Evolutionary conservation across 2,329 filamentous ascomycete genomes (phyloP), one percentile per base, ranked within the genome.

Genomic region (Beauveria pseudobassiana): DNA sequence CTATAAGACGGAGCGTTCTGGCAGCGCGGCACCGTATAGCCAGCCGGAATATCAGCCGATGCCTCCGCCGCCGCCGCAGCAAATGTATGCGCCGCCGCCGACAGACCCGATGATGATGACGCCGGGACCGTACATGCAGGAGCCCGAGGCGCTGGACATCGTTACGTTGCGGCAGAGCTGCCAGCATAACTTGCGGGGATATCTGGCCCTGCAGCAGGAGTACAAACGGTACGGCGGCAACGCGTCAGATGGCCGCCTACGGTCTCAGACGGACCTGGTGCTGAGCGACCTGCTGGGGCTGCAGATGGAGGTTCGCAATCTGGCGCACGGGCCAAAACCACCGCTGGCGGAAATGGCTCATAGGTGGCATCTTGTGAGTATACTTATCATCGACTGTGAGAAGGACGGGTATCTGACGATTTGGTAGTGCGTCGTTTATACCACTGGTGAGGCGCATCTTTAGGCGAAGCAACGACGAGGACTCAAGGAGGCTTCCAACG

Each of bases 381-480:
- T 38, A 16, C 12, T 38, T 38, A 18, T 20, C 2, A 2, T 14
- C 16, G 8, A 14, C 16, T 16, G 4, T 10, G 4, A 48, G 38
- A 34, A 12, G 8, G 10, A 38, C 22, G n/a, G 14, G 1, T 22
- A 16, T 20, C 48, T 60, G 14, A 52, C 34, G 3, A 20, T 9
- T 5, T 5, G 30, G 40, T 55, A 83, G 81, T 30, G 80, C 80
- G 1, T 73, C 76, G 8, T 78, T 84, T 58, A 77, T 85, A 62
- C 82, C 82, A 1, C 70, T 76, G 2, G 77, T 85, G 24, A 80
- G 80, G 48, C 71, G 72, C 48, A 75, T 85, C 65, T 84, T 83
- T 70, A 78, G 78, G 18, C 76, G 80, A 18, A 71, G 74, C 16
- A 63, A 69, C 12, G 69, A 75, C 16, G 73, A 76, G 16, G 73